These are phyloP conservation scores for Lyophyllum shimeji DNA, from an alignment of 768 basidiomycete genomes.

Conservation along the genomic window DNA sequence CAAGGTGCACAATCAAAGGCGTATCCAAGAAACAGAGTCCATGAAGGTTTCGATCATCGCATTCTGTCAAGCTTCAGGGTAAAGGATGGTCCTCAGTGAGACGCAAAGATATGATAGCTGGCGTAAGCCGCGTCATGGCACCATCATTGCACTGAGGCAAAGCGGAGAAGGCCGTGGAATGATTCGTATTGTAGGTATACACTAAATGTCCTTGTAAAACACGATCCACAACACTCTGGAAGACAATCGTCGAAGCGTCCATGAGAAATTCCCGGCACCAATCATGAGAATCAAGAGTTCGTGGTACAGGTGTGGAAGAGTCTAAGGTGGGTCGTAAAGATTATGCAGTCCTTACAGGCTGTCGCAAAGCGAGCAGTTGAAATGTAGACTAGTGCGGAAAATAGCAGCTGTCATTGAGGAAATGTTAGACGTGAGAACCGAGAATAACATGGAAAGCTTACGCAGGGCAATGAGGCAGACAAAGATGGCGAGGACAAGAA, in stretches of 20 bases:
- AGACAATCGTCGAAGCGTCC: slow-evolving; percentile 32
- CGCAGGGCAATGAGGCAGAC: slow-evolving; percentile 76
- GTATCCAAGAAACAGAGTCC: too few species aligned
- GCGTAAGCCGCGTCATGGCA: too few species aligned
- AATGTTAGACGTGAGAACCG: neutral
- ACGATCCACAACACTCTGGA: slow-evolving; percentile 32
- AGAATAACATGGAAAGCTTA: slow-evolving; percentile 39
- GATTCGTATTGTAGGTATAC: slow-evolving; percentile 44
- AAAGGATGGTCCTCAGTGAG: too few species aligned
- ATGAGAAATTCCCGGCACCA: slow-evolving; percentile 33
- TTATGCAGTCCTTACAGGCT: slow-evolving; percentile 53
- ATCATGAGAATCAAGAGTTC: slow-evolving; percentile 28
- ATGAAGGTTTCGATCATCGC: too few species aligned
- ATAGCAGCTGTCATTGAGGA: slow-evolving; percentile 45
- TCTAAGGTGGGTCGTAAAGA: slow-evolving; percentile 33
- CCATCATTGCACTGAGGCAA: neutral
- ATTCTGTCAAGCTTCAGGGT: too few species aligned
- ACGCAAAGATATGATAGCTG: too few species aligned
- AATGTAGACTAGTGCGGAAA: slow-evolving; percentile 58
- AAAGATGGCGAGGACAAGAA: slow-evolving; percentile 66
- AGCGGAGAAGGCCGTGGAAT: slow-evolving; percentile 29
- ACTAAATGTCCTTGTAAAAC: slow-evolving; percentile 43
- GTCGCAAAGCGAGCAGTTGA: slow-evolving; percentile 69
- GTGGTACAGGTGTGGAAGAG: slow-evolving; percentile 25
- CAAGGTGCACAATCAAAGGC: too few species aligned